Evolutionary conservation across 306 rosid species (phyloP), one percentile per base, ranked within the genome.

Genomic region (Carpinus viminea): DNA sequence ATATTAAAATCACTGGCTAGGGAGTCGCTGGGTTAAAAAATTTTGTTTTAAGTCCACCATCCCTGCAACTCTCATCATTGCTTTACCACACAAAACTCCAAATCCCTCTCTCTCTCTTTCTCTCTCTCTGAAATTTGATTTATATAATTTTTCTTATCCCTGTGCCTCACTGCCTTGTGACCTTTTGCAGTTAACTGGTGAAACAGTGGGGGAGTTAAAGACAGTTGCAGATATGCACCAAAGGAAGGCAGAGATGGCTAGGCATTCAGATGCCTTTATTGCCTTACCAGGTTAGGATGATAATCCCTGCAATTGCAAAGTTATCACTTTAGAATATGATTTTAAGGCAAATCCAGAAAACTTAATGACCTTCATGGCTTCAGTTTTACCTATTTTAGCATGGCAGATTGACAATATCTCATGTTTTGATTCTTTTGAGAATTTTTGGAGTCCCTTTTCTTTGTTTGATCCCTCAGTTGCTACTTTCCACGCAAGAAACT

Each of bases 241-340:
- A 89, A 91, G 99, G 81, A 95, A 95, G 82, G 99, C 98, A 80
- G 99, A 95, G 89, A 95, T 95, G 99, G 96, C 98, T 66, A 88
- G 77, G 93, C 99, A 93, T 82, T 95, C 98, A 31, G 99, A 95
- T 87, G 99, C 99, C 74, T 95, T 95, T 87, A 95, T 95, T 85
- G 99, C 98, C 84, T 88, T 95, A 83, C 99, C 99, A 83, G 99
- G 99, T 95, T 88, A 76, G 87, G 82, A 28, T 70, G 82, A 28
- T 70, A 61, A 78, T 74, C 82, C 68, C 78, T 78, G 56, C 72
- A 73, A 17, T 76, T 78, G 56, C 72, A 73, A 17, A 68, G 52
- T 36, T 21, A 61, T 74, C 56, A 24, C 45, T 51, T 78, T 75
- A 66, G 81, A 56, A 72, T 72, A 76, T 43, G 82, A 73, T 61